Base-by-base conservation (phyloP, 495 filamentous ascomycete species). In the Aspergillus cavernicola region DNA sequence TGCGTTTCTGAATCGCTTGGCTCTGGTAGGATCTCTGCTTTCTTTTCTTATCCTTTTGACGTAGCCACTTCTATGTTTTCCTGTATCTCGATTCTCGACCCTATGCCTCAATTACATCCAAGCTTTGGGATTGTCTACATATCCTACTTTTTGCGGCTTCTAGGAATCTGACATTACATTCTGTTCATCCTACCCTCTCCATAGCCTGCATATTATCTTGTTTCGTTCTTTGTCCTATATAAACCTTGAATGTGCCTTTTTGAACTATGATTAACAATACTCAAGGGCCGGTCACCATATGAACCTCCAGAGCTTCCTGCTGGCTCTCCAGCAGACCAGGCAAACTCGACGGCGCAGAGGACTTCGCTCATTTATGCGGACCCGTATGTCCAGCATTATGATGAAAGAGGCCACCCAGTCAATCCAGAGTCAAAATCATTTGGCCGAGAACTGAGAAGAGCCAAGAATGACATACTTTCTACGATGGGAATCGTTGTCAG, bases 231-330 rank as follows among this genome's bases (percentile, higher is more conserved):
- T 22, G 24, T 4, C n/a, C n/a, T n/a, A 28, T 9, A 28, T 11
- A 43, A 16, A 19, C 36, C 6, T 42, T 6, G n/a, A n/a, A n/a
- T n/a, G n/a, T n/a, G n/a, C n/a, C 32, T 45, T 44, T 31, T 32
- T 40, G 29, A 18, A 42, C 41, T 31, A 29, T 57, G 20, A 60
- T 57, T 71, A 26, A 72, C 57, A 22, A 16, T 23, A 35, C 42
- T 23, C n/a, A 60, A 86, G 86, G 87, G 86, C 51, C 80, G 87
- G 12, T 88, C 85, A 8, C 85, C 85, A 42, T 89, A 88, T 52
- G 85, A 89, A 59, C 74, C 81, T 44, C 81, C 84, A 12, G 75
- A 71, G 22, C 52, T 47, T 35, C 43, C 57, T 20, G 26, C 53
- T 20, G 53, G 38, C 10, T n/a, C 56, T n/a, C 22, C 53, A 28